Evolutionary conservation across 1,284 basidiomycete genomes (phyloP).

Genomic region (Wallemia ichthyophaga): DNA sequence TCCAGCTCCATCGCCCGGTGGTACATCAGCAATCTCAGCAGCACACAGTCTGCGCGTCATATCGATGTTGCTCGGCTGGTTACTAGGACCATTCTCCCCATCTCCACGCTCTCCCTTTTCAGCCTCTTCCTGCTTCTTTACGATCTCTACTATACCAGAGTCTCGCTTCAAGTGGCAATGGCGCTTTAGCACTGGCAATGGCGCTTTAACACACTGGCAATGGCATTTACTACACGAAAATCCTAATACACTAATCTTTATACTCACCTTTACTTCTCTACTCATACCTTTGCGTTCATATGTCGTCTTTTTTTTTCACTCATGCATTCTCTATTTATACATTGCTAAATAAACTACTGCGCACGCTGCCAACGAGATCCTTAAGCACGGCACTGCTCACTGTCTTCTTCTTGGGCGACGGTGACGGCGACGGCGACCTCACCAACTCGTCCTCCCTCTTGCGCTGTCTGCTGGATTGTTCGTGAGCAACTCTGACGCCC

Average conservation of each 20-base stretch:
- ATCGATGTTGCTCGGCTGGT: neutral
- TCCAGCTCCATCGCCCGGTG: neutral
- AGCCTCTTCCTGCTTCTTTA: neutral
- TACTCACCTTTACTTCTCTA: no score
- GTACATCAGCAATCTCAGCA: neutral
- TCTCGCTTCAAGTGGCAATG: no score
- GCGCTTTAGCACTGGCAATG: no score
- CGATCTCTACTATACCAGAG: neutral
- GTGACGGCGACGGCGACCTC: neutral
- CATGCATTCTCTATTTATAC: no score
- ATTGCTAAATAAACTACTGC: neutral
- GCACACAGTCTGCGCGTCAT: neutral
- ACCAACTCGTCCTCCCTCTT: neutral
- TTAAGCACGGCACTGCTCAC: neutral
- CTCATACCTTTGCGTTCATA: no score
- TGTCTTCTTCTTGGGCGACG: neutral
- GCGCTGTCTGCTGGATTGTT: neutral
- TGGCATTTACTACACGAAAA: no score
- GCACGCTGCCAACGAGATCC: neutral
- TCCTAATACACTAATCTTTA: no score
- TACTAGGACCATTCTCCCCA: neutral
- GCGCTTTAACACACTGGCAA: no score
- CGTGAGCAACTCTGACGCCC: neutral
- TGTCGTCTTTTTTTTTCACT: no score
- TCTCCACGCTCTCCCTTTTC: neutral